Percentiles rank a stretch among this genome's conserved stretches.
Evolutionary conservation across 495 filamentous ascomycete genomes (phyloP).

Genomic region (Saxispiralis lemnorum): DNA sequence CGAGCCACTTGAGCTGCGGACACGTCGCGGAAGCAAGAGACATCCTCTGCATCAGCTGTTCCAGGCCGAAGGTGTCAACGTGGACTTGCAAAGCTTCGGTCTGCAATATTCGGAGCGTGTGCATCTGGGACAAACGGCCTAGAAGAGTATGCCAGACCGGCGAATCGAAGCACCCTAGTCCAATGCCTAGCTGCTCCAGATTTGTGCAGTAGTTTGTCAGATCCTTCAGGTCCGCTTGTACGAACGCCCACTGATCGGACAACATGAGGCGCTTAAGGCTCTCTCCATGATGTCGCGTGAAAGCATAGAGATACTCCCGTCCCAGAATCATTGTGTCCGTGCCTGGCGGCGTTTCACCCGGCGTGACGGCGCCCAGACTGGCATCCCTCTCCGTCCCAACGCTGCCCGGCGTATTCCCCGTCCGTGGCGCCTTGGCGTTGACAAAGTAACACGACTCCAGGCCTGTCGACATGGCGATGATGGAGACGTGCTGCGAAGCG

Average conservation of each 20-base stretch:
- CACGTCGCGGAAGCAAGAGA: too few relatives aligned
- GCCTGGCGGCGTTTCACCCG: constrained; percentile 5
- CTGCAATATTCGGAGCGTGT: constrained; percentile 19
- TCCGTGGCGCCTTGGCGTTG: background rate
- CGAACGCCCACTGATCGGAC: constrained; percentile 38
- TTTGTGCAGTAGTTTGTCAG: constrained; percentile 39
- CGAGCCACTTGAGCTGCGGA: constrained; percentile 18
- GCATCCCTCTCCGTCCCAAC: background rate
- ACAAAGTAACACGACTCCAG: constrained; percentile 21
- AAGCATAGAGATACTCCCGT: constrained; percentile 19
- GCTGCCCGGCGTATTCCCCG: too few relatives aligned
- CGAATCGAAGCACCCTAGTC: constrained; percentile 3
- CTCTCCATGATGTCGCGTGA: constrained; percentile 29
- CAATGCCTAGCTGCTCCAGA: constrained; percentile 35
- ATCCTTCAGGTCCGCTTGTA: constrained; percentile 29
- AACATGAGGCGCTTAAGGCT: constrained; percentile 39
- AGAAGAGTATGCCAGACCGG: constrained; percentile 14
- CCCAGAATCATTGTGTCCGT: constrained; percentile 10
- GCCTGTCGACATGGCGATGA: constrained; percentile 10
- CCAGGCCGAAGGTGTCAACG: constrained; percentile 12
- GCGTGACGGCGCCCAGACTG: constrained; percentile 3
- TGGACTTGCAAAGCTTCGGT: constrained; percentile 13
- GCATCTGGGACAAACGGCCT: constrained; percentile 19
- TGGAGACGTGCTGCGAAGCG: constrained; percentile 7
- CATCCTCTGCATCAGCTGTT: constrained; percentile 16